These are phyloP conservation scores for Willaertia magna DNA, from an alignment of 208 protist species.

Conservation along the genomic window DNA sequence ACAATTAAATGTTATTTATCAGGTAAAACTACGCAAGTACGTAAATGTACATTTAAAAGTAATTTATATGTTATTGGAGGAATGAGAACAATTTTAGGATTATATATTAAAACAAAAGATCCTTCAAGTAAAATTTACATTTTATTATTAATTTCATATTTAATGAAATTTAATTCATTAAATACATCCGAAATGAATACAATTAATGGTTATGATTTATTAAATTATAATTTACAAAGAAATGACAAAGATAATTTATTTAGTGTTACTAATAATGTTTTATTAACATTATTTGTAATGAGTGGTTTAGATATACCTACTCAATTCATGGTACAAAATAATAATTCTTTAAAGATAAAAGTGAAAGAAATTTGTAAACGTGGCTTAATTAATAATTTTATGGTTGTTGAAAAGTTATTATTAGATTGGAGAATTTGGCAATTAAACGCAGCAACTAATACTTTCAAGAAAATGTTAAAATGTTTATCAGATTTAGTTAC, in stretches of 20 bases:
- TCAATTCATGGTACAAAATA: neutral
- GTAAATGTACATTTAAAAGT: neutral
- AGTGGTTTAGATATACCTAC: neutral
- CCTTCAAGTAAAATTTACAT: neutral
- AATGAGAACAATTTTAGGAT: neutral
- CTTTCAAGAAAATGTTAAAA: neutral
- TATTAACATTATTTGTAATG: neutral
- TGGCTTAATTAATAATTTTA: neutral
- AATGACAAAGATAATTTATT: neutral
- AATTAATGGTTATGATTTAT: neutral
- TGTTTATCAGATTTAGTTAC: neutral
- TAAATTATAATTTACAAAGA: neutral
- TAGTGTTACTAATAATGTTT: neutral
- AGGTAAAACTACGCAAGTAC: neutral
- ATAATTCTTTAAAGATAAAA: neutral
- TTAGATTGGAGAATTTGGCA: slow-evolving; percentile 8
- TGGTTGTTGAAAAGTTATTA: neutral
- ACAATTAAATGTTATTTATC: neutral
- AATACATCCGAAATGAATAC: neutral
- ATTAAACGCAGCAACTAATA: neutral
- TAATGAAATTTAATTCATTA: neutral
- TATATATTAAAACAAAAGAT: neutral
- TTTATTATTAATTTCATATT: neutral
- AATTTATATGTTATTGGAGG: neutral
- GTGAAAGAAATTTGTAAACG: neutral